Conservation (phyloP, 1,284 basidiomycete genomes). For the Mrakiaceae sp. region DNA sequence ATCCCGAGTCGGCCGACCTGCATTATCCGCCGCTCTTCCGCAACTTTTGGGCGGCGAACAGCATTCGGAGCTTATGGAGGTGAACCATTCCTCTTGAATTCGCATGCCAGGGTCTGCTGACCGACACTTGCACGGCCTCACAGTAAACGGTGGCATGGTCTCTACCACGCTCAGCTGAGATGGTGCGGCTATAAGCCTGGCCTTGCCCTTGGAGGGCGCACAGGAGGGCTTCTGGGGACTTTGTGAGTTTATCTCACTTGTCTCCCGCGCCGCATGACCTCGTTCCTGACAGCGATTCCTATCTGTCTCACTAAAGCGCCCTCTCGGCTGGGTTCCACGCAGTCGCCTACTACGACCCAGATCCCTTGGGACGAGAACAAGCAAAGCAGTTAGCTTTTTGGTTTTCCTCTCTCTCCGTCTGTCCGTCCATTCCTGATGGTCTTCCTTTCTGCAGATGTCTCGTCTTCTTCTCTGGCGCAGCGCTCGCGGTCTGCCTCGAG, state of each 20-base stretch:
- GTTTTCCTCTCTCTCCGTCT: not conserved
- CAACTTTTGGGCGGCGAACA: not conserved
- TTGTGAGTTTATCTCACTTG: not conserved
- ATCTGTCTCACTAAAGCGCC: not conserved
- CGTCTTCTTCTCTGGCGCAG: slow-evolving; percentile 3
- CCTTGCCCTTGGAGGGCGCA: not conserved
- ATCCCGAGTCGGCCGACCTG: not conserved
- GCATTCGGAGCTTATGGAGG: not conserved
- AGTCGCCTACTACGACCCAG: not conserved
- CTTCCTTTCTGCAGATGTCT: not conserved
- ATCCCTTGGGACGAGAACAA: not conserved
- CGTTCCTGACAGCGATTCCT: not conserved
- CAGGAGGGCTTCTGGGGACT: not conserved
- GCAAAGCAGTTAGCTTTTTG: not conserved
- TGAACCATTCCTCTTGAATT: not conserved
- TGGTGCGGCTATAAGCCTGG: not conserved
- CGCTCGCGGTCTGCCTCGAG: not conserved
- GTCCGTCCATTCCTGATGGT: not conserved
- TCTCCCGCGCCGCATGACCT: not conserved
- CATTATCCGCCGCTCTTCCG: not conserved
- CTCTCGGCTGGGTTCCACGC: not conserved
- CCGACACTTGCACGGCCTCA: not conserved
- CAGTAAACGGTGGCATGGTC: not conserved
- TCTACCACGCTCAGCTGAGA: not conserved
- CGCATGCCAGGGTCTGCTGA: too few species aligned